Conservation (phyloP, 2,329 filamentous ascomycete genomes). For the Cladosporium sp. region DNA sequence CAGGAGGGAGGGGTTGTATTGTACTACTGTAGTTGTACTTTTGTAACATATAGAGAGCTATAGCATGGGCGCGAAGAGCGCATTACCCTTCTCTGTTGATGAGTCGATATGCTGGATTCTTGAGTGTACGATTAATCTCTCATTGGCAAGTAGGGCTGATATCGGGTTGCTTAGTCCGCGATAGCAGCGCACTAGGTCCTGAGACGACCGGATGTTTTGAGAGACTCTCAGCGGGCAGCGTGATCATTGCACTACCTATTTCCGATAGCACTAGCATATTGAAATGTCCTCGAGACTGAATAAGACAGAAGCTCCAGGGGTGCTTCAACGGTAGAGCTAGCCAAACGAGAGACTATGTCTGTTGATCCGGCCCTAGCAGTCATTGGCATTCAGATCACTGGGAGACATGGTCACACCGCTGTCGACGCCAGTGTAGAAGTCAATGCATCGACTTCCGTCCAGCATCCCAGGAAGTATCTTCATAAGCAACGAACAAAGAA, state of each 20-base stretch:
- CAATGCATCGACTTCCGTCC: not conserved
- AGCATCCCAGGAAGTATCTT: not conserved
- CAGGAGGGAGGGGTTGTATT: not conserved
- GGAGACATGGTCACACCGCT: not conserved
- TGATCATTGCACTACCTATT: not conserved
- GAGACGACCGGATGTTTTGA: not conserved
- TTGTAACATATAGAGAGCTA: conserved; percentile 15
- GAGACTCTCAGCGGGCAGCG: not conserved
- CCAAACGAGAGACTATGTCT: not conserved
- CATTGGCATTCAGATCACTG: not conserved
- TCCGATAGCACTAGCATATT: not conserved
- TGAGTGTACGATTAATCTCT: not conserved
- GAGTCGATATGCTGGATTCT: not conserved
- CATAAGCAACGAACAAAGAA: not conserved
- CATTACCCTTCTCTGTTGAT: conserved; percentile 13
- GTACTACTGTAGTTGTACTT: conserved; percentile 18
- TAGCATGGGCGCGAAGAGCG: conserved; percentile 8
- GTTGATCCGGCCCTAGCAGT: not conserved
- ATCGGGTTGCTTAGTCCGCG: not conserved
- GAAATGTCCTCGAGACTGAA: too few relatives aligned
- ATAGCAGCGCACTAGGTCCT: not conserved
- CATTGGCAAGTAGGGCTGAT: not conserved
- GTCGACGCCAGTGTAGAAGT: not conserved
- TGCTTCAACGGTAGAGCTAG: not conserved
- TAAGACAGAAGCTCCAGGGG: not conserved